Evolutionary conservation across 164 flowering plant species (phyloP).

Genomic region (Vitis rotundifolia): DNA sequence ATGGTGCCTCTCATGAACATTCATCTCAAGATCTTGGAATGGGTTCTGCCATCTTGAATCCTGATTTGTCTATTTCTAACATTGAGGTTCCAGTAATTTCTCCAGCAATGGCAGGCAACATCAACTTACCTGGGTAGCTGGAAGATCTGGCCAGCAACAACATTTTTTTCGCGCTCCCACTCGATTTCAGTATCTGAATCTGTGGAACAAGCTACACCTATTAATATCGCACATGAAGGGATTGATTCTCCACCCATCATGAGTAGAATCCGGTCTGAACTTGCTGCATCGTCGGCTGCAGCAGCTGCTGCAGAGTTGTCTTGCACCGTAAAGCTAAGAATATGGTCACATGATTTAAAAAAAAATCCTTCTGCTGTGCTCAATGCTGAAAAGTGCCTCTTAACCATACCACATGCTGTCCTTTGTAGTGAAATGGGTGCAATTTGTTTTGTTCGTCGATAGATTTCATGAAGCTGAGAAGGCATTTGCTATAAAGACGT

Average conservation of each 20-base stretch:
- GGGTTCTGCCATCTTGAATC: too few relatives aligned
- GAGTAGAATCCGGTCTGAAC: slow-evolving; percentile 66
- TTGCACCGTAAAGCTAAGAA: too few relatives aligned
- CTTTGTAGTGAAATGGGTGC: too few relatives aligned
- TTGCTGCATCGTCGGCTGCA: slow-evolving; percentile 77
- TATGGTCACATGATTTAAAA: too few relatives aligned
- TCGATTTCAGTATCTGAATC: slow-evolving; percentile 34
- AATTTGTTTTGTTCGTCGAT: too few relatives aligned
- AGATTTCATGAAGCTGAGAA: too few relatives aligned
- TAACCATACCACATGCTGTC: slow-evolving; percentile 93
- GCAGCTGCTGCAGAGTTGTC: slow-evolving; percentile 93
- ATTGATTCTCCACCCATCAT: slow-evolving; percentile 49
- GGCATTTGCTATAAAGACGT: too few relatives aligned
- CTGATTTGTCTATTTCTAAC: slow-evolving; percentile 13
- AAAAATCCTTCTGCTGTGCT: slow-evolving; percentile 78
- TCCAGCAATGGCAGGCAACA: slow-evolving; percentile 11
- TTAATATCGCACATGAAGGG: slow-evolving; percentile 33
- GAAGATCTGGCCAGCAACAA: slow-evolving; percentile 53
- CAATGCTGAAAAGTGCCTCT: slow-evolving; percentile 65
- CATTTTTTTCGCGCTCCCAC: slow-evolving; percentile 54
- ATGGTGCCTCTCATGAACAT: slow-evolving; percentile 10
- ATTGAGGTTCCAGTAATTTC: slow-evolving; percentile 13
- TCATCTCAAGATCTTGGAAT: slow-evolving; percentile 9
- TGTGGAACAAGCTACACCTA: slow-evolving; percentile 42
- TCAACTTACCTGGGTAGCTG: slow-evolving; percentile 26